These are phyloP conservation scores for Acanthamoeba quina DNA, from an alignment of 208 protist genomes.

Conservation along the genomic window DNA sequence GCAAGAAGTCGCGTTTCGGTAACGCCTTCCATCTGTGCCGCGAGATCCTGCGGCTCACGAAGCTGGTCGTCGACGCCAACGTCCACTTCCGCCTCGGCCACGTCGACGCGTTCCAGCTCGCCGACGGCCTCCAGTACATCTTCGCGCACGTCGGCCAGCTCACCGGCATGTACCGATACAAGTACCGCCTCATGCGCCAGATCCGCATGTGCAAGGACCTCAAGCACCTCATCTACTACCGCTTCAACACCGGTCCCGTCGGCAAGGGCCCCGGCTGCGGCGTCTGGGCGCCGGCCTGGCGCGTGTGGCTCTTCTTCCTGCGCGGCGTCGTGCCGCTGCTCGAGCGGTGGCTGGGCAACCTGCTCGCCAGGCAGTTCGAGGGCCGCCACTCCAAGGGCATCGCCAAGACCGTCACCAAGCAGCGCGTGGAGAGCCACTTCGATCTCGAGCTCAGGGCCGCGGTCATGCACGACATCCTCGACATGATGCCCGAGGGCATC, in stretches of 20 bases:
- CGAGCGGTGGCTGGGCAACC: constrained; percentile 99
- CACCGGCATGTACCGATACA: constrained; percentile 99
- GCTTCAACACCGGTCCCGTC: constrained; percentile 98
- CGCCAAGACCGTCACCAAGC: constrained; percentile 99
- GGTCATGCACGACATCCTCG: constrained; percentile 99
- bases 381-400: constrained; percentile 97
- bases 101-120: constrained; percentile 99
- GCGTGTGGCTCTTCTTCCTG: constrained; percentile 99
- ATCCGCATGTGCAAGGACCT: constrained; percentile 99
- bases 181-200: constrained; percentile 99
- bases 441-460: constrained; percentile 99
- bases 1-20: constrained; percentile 99
- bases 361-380: constrained; percentile 99
- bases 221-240: constrained; percentile 99
- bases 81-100: constrained; percentile 99
- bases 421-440: constrained; percentile 99
- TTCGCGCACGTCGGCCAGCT: constrained; percentile 99
- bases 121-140: constrained; percentile 99
- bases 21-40: constrained; percentile 99
- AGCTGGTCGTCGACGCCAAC: constrained; percentile 99
- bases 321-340: constrained; percentile 99
- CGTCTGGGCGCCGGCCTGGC: constrained; percentile 99
- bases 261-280: constrained; percentile 98
- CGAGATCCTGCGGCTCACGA: constrained; percentile 99
- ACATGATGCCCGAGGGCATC: constrained; percentile 99